Conservation (phyloP, 2,329 filamentous ascomycete genomes). For the Ophiocordyceps sinensis region DNA sequence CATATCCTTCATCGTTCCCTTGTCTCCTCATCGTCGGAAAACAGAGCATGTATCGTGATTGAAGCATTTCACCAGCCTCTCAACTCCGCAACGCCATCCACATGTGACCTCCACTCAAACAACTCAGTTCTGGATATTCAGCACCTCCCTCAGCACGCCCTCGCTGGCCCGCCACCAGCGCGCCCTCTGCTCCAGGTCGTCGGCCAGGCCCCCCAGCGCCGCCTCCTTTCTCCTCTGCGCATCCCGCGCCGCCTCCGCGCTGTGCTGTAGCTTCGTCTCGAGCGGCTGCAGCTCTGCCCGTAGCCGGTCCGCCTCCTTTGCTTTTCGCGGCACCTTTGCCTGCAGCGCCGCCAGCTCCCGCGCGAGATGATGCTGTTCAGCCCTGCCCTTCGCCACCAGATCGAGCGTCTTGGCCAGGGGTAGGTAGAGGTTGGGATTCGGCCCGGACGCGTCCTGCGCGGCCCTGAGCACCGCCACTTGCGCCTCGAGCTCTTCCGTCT, state of each 20-base stretch:
- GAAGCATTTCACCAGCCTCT: too few relatives aligned
- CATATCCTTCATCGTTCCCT: too few relatives aligned
- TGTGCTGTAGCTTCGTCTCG: slow-evolving; percentile 51
- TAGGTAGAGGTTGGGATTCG: slow-evolving; percentile 33
- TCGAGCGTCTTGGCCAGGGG: slow-evolving; percentile 42
- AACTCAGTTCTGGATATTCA: slow-evolving; percentile 37
- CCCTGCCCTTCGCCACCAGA: slow-evolving; percentile 35
- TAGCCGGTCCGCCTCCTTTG: slow-evolving; percentile 51
- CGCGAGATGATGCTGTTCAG: slow-evolving; percentile 40
- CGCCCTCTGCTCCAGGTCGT: slow-evolving; percentile 62
- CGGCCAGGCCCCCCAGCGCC: slow-evolving; percentile 48
- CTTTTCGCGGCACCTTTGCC: slow-evolving; percentile 48
- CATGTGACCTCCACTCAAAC: too few relatives aligned
- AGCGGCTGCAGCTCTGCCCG: slow-evolving; percentile 53
- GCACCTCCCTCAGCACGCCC: slow-evolving; percentile 42
- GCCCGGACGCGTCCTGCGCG: slow-evolving; percentile 13
- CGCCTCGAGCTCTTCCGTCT: slow-evolving; percentile 32
- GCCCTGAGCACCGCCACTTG: slow-evolving; percentile 30
- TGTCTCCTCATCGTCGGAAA: too few relatives aligned
- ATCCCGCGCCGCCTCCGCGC: slow-evolving; percentile 53
- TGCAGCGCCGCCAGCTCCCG: slow-evolving; percentile 49
- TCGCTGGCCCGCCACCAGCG: slow-evolving; percentile 65
- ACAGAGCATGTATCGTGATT: too few relatives aligned
- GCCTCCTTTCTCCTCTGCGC: slow-evolving; percentile 54
- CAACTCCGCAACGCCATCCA: too few relatives aligned